A percentile compares a stretch with the other conserved stretches of the same genome.
Conservation (phyloP, 2,329 filamentous ascomycete genomes). For the Fusarium compactum region DNA sequence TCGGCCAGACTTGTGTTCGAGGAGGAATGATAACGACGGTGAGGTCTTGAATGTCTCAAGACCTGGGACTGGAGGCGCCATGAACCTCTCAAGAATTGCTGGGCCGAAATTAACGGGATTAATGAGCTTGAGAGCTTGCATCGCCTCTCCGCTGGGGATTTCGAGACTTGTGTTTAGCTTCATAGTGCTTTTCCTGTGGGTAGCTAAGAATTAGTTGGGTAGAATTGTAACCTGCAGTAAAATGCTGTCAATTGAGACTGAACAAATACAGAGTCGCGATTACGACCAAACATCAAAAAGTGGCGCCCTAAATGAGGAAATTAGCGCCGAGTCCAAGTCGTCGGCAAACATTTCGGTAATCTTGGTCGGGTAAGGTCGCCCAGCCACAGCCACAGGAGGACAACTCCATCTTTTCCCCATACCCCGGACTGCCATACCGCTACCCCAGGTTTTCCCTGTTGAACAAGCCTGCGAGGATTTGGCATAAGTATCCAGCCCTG, state of each 20-base stretch:
- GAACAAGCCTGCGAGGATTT: background rate
- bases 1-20: slow-evolving; percentile 48
- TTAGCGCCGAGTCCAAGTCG: slow-evolving; percentile 7
- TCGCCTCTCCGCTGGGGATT: slow-evolving; percentile 21
- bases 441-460: slow-evolving; percentile 22
- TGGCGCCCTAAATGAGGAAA: background rate
- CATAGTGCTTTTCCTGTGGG: background rate
- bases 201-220: background rate
- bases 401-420: background rate
- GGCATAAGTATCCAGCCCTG: slow-evolving; percentile 34
- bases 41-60: slow-evolving; percentile 50
- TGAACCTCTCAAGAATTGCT: slow-evolving; percentile 54
- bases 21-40: slow-evolving; percentile 48
- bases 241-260: background rate
- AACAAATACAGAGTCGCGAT: background rate
- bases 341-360: slow-evolving; percentile 23
- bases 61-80: slow-evolving; percentile 53
- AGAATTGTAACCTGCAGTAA: background rate
- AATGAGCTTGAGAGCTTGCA: slow-evolving; percentile 51
- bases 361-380: slow-evolving; percentile 19
- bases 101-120: slow-evolving; percentile 57
- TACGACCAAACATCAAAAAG: background rate
- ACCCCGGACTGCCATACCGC: background rate
- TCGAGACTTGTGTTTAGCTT: background rate
- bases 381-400: background rate